Evolutionary conservation across 2,329 filamentous ascomycete species (phyloP).

Genomic region (Kalaharituber pfeilii): DNA sequence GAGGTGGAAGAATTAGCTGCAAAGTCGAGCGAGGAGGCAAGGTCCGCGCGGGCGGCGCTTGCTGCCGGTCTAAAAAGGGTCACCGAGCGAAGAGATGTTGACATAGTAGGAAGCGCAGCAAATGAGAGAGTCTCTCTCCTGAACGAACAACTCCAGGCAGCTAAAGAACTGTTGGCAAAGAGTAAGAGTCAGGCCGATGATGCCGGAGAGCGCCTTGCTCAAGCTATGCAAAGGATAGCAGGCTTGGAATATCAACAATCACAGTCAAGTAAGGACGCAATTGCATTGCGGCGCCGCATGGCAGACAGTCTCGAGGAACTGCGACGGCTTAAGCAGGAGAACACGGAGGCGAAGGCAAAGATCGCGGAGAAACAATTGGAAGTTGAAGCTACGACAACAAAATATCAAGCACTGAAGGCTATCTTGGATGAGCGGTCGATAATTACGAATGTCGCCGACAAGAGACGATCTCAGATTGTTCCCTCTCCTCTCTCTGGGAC

Average conservation of each 20-base stretch:
- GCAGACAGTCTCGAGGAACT: slow-evolving; percentile 69
- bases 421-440: slow-evolving; percentile 61
- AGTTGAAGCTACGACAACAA: slow-evolving; percentile 79
- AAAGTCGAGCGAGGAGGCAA: slow-evolving; percentile 71
- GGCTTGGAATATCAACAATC: slow-evolving; percentile 95
- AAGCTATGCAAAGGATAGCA: slow-evolving; percentile 89
- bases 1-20: slow-evolving; percentile 81
- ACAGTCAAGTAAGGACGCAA: slow-evolving; percentile 81
- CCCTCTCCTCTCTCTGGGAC: slow-evolving; percentile 59
- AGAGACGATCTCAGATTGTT: slow-evolving; percentile 32
- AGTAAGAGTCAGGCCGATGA: slow-evolving; percentile 77
- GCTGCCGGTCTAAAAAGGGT: slow-evolving; percentile 67
- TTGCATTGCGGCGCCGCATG: slow-evolving; percentile 75
- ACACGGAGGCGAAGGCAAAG: slow-evolving; percentile 65
- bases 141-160: slow-evolving; percentile 60
- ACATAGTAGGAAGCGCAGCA: slow-evolving; percentile 33
- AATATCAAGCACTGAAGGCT: slow-evolving; percentile 84
- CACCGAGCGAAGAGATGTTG: slow-evolving; percentile 29
- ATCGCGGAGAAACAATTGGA: slow-evolving; percentile 77
- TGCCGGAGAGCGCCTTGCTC: slow-evolving; percentile 73
- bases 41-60: slow-evolving; percentile 66
- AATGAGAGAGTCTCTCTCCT: slow-evolving; percentile 54
- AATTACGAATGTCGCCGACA: slow-evolving; percentile 13
- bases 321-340: slow-evolving; percentile 62
- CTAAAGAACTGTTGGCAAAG: slow-evolving; percentile 65